phyloP scores from a whole-genome alignment of 345 rosid genomes.

The Syzygium grande region DNA sequence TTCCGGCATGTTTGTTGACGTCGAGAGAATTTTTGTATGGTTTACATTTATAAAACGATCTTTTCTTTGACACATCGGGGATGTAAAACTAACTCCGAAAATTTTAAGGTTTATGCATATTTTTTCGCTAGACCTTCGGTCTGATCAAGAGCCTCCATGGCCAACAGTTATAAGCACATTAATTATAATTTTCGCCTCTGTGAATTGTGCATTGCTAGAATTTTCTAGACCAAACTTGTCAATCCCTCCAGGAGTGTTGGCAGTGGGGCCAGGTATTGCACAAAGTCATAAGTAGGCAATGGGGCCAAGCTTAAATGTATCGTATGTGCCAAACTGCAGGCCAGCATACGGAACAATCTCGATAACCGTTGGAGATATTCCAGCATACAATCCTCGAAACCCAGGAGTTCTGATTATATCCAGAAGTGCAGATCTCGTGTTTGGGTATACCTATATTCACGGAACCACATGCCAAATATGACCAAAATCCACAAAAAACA shows the following conservation, averaged over 20 bases:
- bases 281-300: neutral
- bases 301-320: conserved; percentile 50
- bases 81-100: neutral
- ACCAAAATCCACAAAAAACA: neutral
- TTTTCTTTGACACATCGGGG: neutral
- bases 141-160: neutral
- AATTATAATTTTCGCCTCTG: no score
- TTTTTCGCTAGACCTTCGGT: neutral
- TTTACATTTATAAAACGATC: neutral
- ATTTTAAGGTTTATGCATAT: neutral
- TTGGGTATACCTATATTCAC: conserved; percentile 68
- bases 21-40: neutral
- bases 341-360: conserved; percentile 98
- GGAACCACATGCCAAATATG: neutral
- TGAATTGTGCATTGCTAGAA: neutral
- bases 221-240: neutral
- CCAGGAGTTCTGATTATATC: conserved; percentile 73
- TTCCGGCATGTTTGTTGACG: neutral
- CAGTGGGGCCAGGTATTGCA: neutral
- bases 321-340: conserved; percentile 92
- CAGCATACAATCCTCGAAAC: conserved; percentile 78
- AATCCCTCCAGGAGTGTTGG: neutral
- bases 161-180: neutral
- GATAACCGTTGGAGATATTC: conserved; percentile 86
- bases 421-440: conserved; percentile 86